Evolutionary conservation across 1,139 yeast genomes (phyloP), one percentile per base, ranked within the genome.

Genomic region (Candida glucosophila): DNA sequence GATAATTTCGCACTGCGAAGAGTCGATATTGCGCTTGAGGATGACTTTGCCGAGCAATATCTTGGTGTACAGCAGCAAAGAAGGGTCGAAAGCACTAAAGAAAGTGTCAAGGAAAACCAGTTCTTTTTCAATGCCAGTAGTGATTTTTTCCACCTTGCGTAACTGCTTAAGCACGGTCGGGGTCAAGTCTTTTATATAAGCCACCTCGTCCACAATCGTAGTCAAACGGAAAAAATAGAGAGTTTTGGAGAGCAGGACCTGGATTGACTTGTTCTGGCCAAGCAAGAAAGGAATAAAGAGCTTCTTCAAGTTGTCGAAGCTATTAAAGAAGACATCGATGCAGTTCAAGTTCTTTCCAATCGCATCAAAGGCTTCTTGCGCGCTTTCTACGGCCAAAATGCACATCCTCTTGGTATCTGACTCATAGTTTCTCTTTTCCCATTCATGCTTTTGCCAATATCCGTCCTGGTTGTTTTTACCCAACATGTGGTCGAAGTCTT

Each of bases 11-110:
- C 69, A 63, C 20, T 56, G 56, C 4, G 28, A 20, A 3, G 31
- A 39, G n/a, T 39, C 39, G 15, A 64, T 43, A 3, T 55, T 57
- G 29, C 58, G 37, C 34, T 60, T 60, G 30, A 64, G 43, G 14
- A 64, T 63, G 17, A 67, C 68, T 35, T 48, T 57, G 2, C 70
- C 71, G 22, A 64, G 39, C 6, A 64, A 43, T 6, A 59, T 43
- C 24, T 45, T 46, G 17, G 69, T 59, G 32, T 63, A 64, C 30
- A 52, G 60, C 27, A 44, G 50, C 26, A 63, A 38, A 11, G 60
- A 49, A 4, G 52, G 54, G 29, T 63, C 59, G 31, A 59, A 53
- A 4, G 61, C 47, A 13, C 36, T 31, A 29, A 55, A 58, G 6
- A 56, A 51, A 8, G 52, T 43, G 10, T 43, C 47, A 12, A 61